phyloP scores from a whole-genome alignment of 768 basidiomycete species.

The Goffeauzyma gilvescens region DNA sequence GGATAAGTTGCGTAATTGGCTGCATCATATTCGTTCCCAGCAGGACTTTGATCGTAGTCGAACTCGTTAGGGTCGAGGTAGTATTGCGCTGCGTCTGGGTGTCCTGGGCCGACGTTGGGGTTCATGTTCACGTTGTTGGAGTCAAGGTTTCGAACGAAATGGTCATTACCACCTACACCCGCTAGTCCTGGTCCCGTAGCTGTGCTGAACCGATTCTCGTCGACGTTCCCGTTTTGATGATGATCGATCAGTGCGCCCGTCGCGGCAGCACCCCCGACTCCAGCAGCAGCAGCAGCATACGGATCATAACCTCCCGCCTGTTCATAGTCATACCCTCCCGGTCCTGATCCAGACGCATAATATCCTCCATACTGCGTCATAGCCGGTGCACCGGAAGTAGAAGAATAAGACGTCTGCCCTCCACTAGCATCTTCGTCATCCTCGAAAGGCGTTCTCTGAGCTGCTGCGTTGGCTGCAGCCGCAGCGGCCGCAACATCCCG shows the following conservation, averaged over 20 bases:
- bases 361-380: slow-evolving; percentile 29
- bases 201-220: background rate
- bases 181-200: background rate
- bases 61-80: slow-evolving; percentile 13
- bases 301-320: slow-evolving; percentile 28
- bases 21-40: slow-evolving; percentile 3
- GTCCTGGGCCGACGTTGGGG: background rate
- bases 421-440: slow-evolving; percentile 25
- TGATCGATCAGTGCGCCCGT: slow-evolving; percentile 9
- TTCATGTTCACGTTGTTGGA: background rate
- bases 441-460: slow-evolving; percentile 22
- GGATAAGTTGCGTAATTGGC: slow-evolving; percentile 2
- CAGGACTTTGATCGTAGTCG: slow-evolving; percentile 9
- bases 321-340: slow-evolving; percentile 26
- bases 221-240: slow-evolving; percentile 8
- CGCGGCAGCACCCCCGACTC: slow-evolving; percentile 1
- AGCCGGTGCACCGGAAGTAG: slow-evolving; percentile 14
- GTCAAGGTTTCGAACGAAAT: background rate
- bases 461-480: slow-evolving; percentile 25
- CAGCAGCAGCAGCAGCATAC: slow-evolving; percentile 20
- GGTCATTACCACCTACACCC: slow-evolving; percentile 4
- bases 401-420: slow-evolving; percentile 7
- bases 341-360: slow-evolving; percentile 21
- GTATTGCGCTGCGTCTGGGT: too few species aligned
- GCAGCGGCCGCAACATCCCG: slow-evolving; percentile 30